A percentile compares a stretch with the other conserved stretches of the same genome.
Conservation (phyloP, 371 early-diverging fungal genomes). For the Phascolomyces articulosus region DNA sequence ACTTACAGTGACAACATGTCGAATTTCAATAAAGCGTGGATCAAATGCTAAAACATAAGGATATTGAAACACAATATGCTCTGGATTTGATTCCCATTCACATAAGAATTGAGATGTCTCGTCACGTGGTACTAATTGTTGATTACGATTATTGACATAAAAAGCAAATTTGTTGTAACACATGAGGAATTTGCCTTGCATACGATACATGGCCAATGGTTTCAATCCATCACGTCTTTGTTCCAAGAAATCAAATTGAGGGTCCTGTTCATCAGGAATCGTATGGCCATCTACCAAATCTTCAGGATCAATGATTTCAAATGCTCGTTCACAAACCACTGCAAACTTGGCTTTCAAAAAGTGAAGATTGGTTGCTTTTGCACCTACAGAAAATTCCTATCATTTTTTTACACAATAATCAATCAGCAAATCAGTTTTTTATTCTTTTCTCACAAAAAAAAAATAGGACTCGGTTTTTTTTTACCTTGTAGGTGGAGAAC, state of each 20-base stretch:
- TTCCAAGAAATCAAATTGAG: slow-evolving; percentile 71
- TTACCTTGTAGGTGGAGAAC: slow-evolving; percentile 24
- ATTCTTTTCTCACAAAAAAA: no score
- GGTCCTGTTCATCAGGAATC: slow-evolving; percentile 68
- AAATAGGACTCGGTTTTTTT: no score
- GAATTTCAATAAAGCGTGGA: slow-evolving; percentile 79
- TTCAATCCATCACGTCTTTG: slow-evolving; percentile 60
- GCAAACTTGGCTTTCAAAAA: slow-evolving; percentile 66
- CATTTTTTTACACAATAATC: background rate
- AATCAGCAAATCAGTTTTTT: no score
- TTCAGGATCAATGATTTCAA: slow-evolving; percentile 74
- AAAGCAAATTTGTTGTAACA: slow-evolving; percentile 91
- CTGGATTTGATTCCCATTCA: slow-evolving; percentile 45
- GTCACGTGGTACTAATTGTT: slow-evolving; percentile 19
- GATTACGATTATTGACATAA: slow-evolving; percentile 69
- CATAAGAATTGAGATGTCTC: slow-evolving; percentile 28
- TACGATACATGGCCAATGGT: slow-evolving; percentile 79
- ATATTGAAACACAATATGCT: slow-evolving; percentile 56
- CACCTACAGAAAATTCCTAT: slow-evolving; percentile 75
- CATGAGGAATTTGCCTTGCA: slow-evolving; percentile 64
- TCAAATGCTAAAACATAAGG: slow-evolving; percentile 87
- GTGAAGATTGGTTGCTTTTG: slow-evolving; percentile 64
- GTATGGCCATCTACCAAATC: slow-evolving; percentile 50
- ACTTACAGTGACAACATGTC: slow-evolving; percentile 66
- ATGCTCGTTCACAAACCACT: slow-evolving; percentile 74